phyloP scores from a whole-genome alignment of 2,329 filamentous ascomycete genomes.

The Apiospora rasikravindrae region DNA sequence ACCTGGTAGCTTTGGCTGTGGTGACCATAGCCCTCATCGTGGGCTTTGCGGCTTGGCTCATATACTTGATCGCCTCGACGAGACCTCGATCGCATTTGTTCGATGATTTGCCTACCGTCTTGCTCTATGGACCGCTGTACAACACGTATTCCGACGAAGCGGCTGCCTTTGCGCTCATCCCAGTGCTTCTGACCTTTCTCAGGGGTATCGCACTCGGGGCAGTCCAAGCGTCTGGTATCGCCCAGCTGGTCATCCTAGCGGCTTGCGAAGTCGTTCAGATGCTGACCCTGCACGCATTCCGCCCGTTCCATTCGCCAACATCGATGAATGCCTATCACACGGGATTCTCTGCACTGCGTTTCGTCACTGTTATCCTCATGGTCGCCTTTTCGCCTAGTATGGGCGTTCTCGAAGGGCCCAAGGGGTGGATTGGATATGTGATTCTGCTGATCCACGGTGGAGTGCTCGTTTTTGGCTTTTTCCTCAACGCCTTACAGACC shows the following conservation, averaged over 20 bases:
- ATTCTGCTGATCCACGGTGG: slow-evolving; percentile 86
- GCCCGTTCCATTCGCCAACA: slow-evolving; percentile 86
- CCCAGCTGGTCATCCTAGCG: slow-evolving; percentile 88
- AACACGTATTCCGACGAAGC: slow-evolving; percentile 97
- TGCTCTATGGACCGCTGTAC: slow-evolving; percentile 91
- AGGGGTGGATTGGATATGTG: slow-evolving; percentile 94
- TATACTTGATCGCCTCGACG: slow-evolving; percentile 79
- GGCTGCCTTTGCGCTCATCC: slow-evolving; percentile 86
- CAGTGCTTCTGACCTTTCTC: slow-evolving; percentile 82
- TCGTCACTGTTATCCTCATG: slow-evolving; percentile 77
- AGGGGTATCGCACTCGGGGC: slow-evolving; percentile 91
- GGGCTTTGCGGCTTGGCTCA: slow-evolving; percentile 77
- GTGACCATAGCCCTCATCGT: slow-evolving; percentile 76
- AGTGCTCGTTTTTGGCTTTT: slow-evolving; percentile 89
- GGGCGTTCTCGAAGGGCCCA: slow-evolving; percentile 76
- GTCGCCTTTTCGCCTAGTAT: slow-evolving; percentile 85
- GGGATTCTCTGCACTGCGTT: slow-evolving; percentile 78
- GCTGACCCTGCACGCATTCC: slow-evolving; percentile 85
- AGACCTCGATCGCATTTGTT: slow-evolving; percentile 87
- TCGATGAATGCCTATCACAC: slow-evolving; percentile 98
- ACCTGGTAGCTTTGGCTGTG: slow-evolving; percentile 75
- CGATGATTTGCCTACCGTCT: slow-evolving; percentile 87
- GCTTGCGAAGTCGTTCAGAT: slow-evolving; percentile 94
- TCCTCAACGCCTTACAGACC: slow-evolving; percentile 89
- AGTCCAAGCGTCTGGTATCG: slow-evolving; percentile 89